Conservation (phyloP, 305 asterid species). For the Fraxinus velutina region DNA sequence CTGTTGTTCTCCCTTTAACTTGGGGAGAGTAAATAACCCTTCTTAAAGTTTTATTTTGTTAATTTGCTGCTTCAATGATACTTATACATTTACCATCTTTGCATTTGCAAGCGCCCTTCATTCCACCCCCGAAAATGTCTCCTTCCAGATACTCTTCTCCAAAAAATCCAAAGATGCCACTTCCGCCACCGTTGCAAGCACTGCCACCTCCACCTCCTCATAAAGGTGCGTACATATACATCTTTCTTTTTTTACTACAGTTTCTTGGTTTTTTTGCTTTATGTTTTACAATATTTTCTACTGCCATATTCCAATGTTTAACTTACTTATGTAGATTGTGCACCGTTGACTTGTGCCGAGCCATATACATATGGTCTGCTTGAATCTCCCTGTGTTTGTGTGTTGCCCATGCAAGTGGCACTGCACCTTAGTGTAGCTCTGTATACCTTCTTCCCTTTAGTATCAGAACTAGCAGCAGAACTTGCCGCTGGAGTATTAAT, state of each 20-base stretch:
- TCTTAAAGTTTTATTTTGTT: neutral
- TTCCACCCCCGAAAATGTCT: slow-evolving; percentile 56
- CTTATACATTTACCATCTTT: slow-evolving; percentile 34
- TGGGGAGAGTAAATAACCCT: neutral
- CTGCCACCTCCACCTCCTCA: slow-evolving; percentile 95
- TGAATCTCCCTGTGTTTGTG: slow-evolving; percentile 73
- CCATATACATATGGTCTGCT: slow-evolving; percentile 78
- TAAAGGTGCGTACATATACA: slow-evolving; percentile 53
- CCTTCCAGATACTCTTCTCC: slow-evolving; percentile 49
- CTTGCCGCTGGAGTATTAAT: slow-evolving; percentile 63
- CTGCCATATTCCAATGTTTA: slow-evolving; percentile 16
- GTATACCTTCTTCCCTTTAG: slow-evolving; percentile 89
- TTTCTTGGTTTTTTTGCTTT: slow-evolving; percentile 11
- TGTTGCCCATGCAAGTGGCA: slow-evolving; percentile 79
- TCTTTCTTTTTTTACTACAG: neutral
- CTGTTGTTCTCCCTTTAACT: slow-evolving; percentile 18
- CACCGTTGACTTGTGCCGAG: slow-evolving; percentile 63
- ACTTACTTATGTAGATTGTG: slow-evolving; percentile 54
- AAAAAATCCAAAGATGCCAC: slow-evolving; percentile 49
- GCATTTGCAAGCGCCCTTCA: slow-evolving; percentile 48
- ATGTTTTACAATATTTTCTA: slow-evolving; percentile 10
- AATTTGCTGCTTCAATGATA: slow-evolving; percentile 19
- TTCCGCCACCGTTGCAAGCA: slow-evolving; percentile 50
- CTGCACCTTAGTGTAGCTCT: slow-evolving; percentile 63
- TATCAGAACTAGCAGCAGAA: slow-evolving; percentile 79